Percentiles rank a stretch among this genome's conserved stretches.
Conservation (phyloP, 495 filamentous ascomycete genomes). For the Aspergillus sparsus region DNA sequence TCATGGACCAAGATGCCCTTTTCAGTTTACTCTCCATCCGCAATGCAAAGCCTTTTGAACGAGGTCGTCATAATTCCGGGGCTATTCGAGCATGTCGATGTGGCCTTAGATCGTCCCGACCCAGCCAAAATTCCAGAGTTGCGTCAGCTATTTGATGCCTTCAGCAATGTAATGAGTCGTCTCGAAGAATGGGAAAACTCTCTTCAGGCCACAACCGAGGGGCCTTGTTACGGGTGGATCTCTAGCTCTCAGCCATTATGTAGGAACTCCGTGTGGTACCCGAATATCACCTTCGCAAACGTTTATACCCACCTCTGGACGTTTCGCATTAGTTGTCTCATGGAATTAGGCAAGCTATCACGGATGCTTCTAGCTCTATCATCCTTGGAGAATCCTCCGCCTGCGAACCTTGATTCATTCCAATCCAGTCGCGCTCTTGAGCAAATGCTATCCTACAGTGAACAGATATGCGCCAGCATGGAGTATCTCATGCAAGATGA, state of each 20-base stretch:
- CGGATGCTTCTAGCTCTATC: background rate
- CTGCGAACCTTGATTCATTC: background rate
- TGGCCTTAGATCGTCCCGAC: background rate
- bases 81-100: constrained; percentile 27
- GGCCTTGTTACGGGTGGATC: background rate
- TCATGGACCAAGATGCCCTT: constrained; percentile 36
- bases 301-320: constrained; percentile 40
- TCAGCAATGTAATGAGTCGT: background rate
- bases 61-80: constrained; percentile 30
- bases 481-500: constrained; percentile 42
- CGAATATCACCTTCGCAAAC: constrained; percentile 39
- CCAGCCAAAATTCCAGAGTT: background rate
- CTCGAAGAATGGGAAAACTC: background rate
- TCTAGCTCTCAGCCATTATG: background rate
- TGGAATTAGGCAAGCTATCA: constrained; percentile 28
- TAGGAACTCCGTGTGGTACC: constrained; percentile 28
- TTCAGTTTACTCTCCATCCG: constrained; percentile 23
- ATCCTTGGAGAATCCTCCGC: background rate
- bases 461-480: constrained; percentile 37
- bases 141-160: background rate
- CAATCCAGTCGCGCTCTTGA: background rate
- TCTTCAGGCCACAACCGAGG: background rate
- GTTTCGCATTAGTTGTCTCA: constrained; percentile 34
- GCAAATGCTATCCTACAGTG: background rate
- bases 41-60: constrained; percentile 34